A percentile compares a stretch with the other conserved stretches of the same genome.
These are phyloP conservation scores for Fusarium sp. DNA, from an alignment of 2,329 filamentous ascomycete species.

Conservation along the genomic window DNA sequence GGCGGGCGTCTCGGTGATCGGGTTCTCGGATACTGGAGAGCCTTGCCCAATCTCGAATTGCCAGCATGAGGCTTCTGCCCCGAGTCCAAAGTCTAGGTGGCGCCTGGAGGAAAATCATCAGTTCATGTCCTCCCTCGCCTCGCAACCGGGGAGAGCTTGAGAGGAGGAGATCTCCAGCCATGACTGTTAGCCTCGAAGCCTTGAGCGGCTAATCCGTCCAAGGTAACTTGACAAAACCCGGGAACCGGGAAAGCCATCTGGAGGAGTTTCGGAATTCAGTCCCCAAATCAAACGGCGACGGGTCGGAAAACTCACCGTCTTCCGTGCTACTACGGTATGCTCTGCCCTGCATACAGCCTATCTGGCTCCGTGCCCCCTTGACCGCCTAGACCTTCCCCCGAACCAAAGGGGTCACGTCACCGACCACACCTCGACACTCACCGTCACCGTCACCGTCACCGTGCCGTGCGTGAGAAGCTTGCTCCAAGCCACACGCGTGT, in stretches of 20 bases:
- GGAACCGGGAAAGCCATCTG: not conserved
- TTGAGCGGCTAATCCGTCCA: not conserved
- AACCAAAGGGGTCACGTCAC: slow-evolving; percentile 15
- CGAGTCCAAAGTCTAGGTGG: not conserved
- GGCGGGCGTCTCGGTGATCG: not conserved
- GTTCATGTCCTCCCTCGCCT: not conserved
- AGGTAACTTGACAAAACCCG: not conserved
- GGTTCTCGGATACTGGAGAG: not conserved
- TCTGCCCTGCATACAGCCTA: not conserved
- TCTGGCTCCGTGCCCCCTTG: not conserved
- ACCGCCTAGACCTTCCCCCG: not conserved
- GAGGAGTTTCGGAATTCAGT: not conserved
- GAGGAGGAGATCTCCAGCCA: not conserved
- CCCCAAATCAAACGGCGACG: not conserved
- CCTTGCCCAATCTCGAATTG: slow-evolving; percentile 26
- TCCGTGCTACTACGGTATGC: not conserved
- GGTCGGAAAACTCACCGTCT: not conserved
- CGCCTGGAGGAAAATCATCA: not conserved
- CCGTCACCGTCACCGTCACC: slow-evolving; percentile 15
- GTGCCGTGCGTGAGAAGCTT: not conserved
- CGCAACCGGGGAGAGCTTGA: not conserved
- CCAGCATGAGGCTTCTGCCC: slow-evolving; percentile 22
- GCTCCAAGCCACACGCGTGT: not conserved
- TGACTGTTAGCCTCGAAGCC: not conserved
- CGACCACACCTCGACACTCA: slow-evolving; percentile 14